A percentile compares a stretch with the other conserved stretches of the same genome.
phyloP scores from a whole-genome alignment of 441 rosid genomes.

The Croton laevigatus region DNA sequence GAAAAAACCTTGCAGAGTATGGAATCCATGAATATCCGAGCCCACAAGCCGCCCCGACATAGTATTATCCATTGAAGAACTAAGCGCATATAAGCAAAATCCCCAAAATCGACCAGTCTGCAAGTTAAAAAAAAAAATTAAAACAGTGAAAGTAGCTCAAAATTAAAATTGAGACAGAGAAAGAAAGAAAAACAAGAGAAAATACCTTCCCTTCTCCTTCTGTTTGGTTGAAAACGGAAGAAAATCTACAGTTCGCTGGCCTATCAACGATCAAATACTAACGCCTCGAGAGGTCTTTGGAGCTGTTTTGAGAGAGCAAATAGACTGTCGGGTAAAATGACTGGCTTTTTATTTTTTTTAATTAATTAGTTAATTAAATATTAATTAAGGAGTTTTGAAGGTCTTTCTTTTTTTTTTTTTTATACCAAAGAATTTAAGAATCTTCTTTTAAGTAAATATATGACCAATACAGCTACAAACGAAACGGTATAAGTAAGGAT shows the following conservation, averaged over 20 bases:
- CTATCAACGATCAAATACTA: not conserved
- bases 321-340: too few relatives aligned
- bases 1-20: slow-evolving; percentile 54
- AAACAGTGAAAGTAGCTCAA: not conserved
- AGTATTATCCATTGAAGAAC: slow-evolving; percentile 38
- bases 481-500: too few relatives aligned
- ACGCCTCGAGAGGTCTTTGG: too few relatives aligned
- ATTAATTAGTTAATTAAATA: too few relatives aligned
- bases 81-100: not conserved
- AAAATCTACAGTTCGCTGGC: not conserved
- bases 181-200: not conserved
- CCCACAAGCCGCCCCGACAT: slow-evolving; percentile 46
- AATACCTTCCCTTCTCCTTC: not conserved
- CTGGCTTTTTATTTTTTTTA: too few relatives aligned
- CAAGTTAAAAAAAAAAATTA: not conserved
- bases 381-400: too few relatives aligned
- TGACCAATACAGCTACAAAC: too few relatives aligned
- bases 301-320: too few relatives aligned
- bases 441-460: too few relatives aligned
- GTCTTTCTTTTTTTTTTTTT: too few relatives aligned
- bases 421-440: too few relatives aligned
- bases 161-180: too few relatives aligned
- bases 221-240: not conserved
- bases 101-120: slow-evolving; percentile 7
- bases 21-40: slow-evolving; percentile 92